Base-by-base conservation (phyloP, 164 flowering plant genomes). In the Saururus chinensis region DNA sequence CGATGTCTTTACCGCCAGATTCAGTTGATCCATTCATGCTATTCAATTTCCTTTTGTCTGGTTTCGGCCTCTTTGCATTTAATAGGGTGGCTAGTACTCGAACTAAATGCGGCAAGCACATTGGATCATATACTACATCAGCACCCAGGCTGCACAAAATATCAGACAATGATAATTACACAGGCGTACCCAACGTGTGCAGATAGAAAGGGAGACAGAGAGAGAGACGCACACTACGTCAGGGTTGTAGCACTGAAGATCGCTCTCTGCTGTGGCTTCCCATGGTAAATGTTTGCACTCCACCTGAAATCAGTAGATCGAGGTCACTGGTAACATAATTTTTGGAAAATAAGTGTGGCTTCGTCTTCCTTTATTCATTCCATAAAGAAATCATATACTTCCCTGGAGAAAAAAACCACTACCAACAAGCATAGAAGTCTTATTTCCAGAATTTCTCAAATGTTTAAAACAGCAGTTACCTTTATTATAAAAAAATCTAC, bases 71-170 rank as follows among this genome's bases (percentile, higher is more conserved):
- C 48, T 48, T 66, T 54, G 56, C 72, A 35, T 74, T 68, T 73
- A 83, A 60, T 54, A 86, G 82, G 64, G 72, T 59, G 20, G 73
- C 57, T 25, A 93, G 85, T 17, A 87, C 77, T 52, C 76, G 83
- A 68, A 88, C 73, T 59, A 93, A 96, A 75, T 87, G 83, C 0
- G 95, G 93, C 55, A 93, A 80, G 70, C 92, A 87, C 20, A 69
- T 58, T 9, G 95, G 97, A 72, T 93, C 81, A 67, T 93, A 93
- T 20, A 90, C 83, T 19, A 93, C 83, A 77, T 93, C 99, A 62
- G 99, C 99, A 62, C 93, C 99, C 79, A 90, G 76, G 62, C 99
- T 93, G 83, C 24, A 23, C 40, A 42, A 55, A 13, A 12, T 6
- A 10, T 23, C 8, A 40, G 65, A 66, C 63, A 41, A 70, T 53